Evolutionary conservation across 106 monocot genomes (phyloP).

Genomic region (Iris macrosiphon): DNA sequence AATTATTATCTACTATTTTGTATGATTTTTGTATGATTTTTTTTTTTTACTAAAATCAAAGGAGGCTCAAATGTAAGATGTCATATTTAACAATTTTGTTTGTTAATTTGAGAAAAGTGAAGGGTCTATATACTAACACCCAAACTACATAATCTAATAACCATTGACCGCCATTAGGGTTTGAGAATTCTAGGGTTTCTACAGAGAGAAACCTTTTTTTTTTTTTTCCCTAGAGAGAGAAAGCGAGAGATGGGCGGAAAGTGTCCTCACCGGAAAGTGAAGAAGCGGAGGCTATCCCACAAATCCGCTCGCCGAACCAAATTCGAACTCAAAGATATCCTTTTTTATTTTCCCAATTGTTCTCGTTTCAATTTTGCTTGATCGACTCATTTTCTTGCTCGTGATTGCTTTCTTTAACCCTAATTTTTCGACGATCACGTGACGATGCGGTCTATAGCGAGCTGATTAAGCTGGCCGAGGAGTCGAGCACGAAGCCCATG

Average conservation of each 20-base stretch:
- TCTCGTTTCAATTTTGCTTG: neutral
- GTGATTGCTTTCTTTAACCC: conserved; percentile 7
- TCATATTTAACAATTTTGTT: neutral
- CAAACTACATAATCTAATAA: too few species aligned
- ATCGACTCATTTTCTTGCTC: neutral
- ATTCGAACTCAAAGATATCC: conserved; percentile 88
- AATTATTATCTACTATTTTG: too few species aligned
- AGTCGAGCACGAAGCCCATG: conserved; percentile 22
- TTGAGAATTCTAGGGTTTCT: neutral
- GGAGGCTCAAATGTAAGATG: neutral
- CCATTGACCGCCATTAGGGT: too few species aligned
- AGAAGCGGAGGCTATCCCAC: conserved; percentile 89
- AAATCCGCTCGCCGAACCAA: conserved; percentile 79
- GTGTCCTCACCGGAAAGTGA: conserved; percentile 91
- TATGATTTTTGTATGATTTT: too few species aligned
- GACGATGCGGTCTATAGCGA: conserved; percentile 77
- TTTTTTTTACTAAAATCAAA: too few species aligned
- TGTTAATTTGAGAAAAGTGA: neutral
- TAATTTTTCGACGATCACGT: conserved; percentile 26
- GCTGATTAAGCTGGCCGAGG: conserved; percentile 59
- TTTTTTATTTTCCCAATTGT: conserved; percentile 8
- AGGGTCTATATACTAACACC: neutral
- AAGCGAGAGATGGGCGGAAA: conserved; percentile 75
- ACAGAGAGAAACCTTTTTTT: too few species aligned
- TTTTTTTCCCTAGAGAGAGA: neutral